phyloP scores from a whole-genome alignment of 139 green algal genomes.

The Pleodorina starrii region DNA sequence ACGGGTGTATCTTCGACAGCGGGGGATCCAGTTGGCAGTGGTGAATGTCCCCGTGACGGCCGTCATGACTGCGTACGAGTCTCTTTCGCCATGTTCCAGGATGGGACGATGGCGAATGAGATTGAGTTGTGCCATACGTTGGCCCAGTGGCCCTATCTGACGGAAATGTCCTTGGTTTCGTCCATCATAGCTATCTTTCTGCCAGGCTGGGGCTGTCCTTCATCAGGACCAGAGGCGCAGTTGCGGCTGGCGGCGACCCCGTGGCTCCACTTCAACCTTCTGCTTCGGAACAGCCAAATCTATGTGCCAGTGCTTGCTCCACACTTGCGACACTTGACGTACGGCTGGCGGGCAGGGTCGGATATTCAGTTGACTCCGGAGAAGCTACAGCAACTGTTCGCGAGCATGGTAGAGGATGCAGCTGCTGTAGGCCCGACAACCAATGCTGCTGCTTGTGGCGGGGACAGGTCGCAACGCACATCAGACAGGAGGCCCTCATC shows the following conservation, averaged over 20 bases:
- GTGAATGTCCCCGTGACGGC: conserved; percentile 20
- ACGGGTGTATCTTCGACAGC: too few relatives aligned
- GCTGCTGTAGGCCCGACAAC: background rate
- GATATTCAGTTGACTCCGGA: conserved; percentile 16
- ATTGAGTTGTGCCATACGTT: conserved; percentile 67
- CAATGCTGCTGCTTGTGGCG: background rate
- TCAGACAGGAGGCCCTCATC: background rate
- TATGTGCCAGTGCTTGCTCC: conserved; percentile 61
- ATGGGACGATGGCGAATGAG: conserved; percentile 75
- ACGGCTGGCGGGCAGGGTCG: background rate
- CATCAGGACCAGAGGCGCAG: conserved; percentile 25
- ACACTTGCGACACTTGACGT: conserved; percentile 35
- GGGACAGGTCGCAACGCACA: background rate
- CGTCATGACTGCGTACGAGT: conserved; percentile 32
- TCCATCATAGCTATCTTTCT: conserved; percentile 80
- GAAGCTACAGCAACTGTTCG: conserved; percentile 48
- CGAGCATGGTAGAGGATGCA: background rate
- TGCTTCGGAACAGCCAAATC: conserved; percentile 76
- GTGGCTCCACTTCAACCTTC: conserved; percentile 89
- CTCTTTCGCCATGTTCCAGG: conserved; percentile 60
- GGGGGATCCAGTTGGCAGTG: background rate
- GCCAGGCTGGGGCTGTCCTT: conserved; percentile 58
- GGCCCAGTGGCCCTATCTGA: conserved; percentile 86
- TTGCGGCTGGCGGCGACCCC: conserved; percentile 60
- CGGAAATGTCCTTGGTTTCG: conserved; percentile 76